These are phyloP conservation scores for Fonsecaea pedrosoi DNA, from an alignment of 2,329 filamentous ascomycete genomes.

Conservation along the genomic window DNA sequence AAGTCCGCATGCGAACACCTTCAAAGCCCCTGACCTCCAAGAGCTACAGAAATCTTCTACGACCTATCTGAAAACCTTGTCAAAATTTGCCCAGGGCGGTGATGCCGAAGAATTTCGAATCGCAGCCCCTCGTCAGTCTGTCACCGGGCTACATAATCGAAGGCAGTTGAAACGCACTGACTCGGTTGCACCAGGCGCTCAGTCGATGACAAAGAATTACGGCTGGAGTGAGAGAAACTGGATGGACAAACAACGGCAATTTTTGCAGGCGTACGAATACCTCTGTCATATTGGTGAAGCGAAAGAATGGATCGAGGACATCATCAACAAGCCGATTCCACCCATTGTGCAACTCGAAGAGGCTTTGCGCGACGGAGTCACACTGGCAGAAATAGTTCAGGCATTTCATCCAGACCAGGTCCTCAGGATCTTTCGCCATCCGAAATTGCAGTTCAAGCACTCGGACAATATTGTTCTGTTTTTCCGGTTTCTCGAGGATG, in stretches of 20 bases:
- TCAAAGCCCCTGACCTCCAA: slow-evolving; percentile 76
- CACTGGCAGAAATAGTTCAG: slow-evolving; percentile 90
- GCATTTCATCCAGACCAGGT: slow-evolving; percentile 78
- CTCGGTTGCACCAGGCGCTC: slow-evolving; percentile 56
- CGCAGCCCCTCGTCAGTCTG: slow-evolving; percentile 78
- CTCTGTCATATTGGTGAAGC: slow-evolving; percentile 98
- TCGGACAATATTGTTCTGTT: slow-evolving; percentile 98
- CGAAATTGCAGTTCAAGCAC: slow-evolving; percentile 88
- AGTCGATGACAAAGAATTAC: slow-evolving; percentile 61
- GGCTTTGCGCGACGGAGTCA: slow-evolving; percentile 88
- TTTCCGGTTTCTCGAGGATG: slow-evolving; percentile 89
- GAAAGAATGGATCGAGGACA: slow-evolving; percentile 97
- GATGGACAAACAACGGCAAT: slow-evolving; percentile 99
- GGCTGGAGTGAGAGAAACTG: slow-evolving; percentile 86
- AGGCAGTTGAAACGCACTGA: slow-evolving; percentile 77
- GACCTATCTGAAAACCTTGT: slow-evolving; percentile 84
- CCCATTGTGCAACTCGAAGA: slow-evolving; percentile 94
- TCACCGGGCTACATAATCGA: slow-evolving; percentile 84
- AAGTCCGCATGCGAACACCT: slow-evolving; percentile 49
- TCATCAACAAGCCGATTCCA: slow-evolving; percentile 83
- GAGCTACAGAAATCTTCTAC: slow-evolving; percentile 87
- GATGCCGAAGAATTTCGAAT: slow-evolving; percentile 82
- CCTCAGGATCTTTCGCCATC: slow-evolving; percentile 82
- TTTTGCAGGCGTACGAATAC: slow-evolving; percentile 96
- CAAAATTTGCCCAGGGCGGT: slow-evolving; percentile 77